Percentiles rank a stretch among this genome's conserved stretches.
Conservation (phyloP, 345 rosid species). For the Gossypium thurberi region DNA sequence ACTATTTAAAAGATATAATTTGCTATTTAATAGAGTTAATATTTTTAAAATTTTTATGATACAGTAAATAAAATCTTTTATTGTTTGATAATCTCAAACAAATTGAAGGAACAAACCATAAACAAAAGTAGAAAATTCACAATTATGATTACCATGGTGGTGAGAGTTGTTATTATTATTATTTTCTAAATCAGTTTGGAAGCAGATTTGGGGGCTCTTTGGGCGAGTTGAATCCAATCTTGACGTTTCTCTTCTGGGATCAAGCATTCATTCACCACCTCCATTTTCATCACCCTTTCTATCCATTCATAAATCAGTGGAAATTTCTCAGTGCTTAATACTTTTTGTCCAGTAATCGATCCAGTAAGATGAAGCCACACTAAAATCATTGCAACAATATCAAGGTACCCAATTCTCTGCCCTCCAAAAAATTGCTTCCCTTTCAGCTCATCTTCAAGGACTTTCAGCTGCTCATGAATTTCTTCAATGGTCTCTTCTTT, state of each 20-base stretch:
- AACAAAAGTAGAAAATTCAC: no score
- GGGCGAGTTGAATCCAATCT: background rate
- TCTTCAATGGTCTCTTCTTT: slow-evolving; percentile 15
- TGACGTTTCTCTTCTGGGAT: background rate
- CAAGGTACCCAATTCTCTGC: slow-evolving; percentile 17
- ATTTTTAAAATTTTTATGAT: no score
- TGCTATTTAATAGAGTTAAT: no score
- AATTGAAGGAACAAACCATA: no score
- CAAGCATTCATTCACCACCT: slow-evolving; percentile 10
- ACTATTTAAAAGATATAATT: no score
- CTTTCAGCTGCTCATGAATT: slow-evolving; percentile 7
- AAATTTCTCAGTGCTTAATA: background rate
- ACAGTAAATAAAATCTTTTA: no score
- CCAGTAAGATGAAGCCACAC: background rate
- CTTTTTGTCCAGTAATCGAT: background rate
- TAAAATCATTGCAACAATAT: slow-evolving; percentile 2
- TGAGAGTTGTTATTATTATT: no score
- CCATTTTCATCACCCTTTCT: background rate
- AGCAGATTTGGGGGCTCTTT: background rate
- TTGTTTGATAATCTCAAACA: no score
- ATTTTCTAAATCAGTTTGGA: background rate
- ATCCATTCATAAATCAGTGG: background rate
- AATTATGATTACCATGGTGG: no score
- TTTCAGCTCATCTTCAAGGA: slow-evolving; percentile 16
- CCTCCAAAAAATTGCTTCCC: slow-evolving; percentile 26